Evolutionary conservation across 2,329 filamentous ascomycete genomes (phyloP).

Genomic region (Beauveria scarabaeidicola): DNA sequence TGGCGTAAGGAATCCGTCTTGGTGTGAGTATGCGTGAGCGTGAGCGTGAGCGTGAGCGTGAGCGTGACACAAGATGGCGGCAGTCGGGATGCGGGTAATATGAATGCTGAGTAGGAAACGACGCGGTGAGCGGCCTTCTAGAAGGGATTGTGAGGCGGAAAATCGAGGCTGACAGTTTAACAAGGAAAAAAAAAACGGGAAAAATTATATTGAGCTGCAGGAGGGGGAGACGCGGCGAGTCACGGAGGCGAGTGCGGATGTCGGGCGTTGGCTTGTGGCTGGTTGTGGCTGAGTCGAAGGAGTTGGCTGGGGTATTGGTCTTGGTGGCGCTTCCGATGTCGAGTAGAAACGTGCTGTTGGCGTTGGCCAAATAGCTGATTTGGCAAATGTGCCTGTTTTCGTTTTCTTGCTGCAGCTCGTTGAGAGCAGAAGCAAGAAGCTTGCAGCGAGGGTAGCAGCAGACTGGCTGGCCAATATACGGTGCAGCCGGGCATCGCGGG

Average conservation of each 20-base stretch:
- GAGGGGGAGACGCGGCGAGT: not conserved
- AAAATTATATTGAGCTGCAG: not conserved
- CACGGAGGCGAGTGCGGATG: not conserved
- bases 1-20: not conserved
- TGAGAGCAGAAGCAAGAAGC: not conserved
- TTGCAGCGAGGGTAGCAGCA: not conserved
- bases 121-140: not conserved
- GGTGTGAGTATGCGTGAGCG: not conserved
- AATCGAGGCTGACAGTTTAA: not conserved
- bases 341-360: no score
- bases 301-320: not conserved
- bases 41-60: not conserved
- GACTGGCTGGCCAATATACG: constrained; percentile 9
- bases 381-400: not conserved
- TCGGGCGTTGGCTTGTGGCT: not conserved
- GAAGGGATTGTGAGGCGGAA: not conserved
- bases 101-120: not conserved
- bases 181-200: not conserved
- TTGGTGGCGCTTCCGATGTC: no score
- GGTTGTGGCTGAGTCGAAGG: not conserved
- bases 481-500: not conserved
- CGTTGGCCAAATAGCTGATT: no score
- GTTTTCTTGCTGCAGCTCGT: not conserved
- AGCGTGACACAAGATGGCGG: not conserved
- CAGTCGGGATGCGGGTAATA: not conserved